Percentiles rank a stretch among this genome's conserved stretches.
These are phyloP conservation scores for Hypericum perforatum DNA, from an alignment of 345 rosid genomes.

Conservation along the genomic window DNA sequence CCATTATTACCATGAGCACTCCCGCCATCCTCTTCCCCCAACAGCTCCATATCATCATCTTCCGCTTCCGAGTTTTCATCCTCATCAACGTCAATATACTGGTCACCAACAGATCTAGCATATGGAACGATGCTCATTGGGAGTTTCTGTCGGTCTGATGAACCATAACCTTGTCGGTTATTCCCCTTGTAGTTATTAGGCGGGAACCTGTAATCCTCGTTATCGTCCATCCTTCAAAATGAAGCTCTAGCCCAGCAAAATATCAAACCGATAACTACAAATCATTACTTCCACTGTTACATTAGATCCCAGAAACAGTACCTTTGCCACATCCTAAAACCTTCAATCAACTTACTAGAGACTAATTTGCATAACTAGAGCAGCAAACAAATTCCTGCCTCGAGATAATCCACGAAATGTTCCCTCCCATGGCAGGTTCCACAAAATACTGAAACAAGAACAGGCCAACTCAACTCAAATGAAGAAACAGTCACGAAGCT, in stretches of 20 bases:
- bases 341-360: not conserved
- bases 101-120: slow-evolving; percentile 23
- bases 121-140: slow-evolving; percentile 30
- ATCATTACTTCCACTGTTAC: too few species aligned
- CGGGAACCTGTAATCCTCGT: slow-evolving; percentile 64
- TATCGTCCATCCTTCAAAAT: slow-evolving; percentile 52
- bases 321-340: not conserved
- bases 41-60: slow-evolving; percentile 15
- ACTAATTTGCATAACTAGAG: not conserved
- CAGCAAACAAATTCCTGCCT: not conserved
- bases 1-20: slow-evolving; percentile 30
- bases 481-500: too few species aligned
- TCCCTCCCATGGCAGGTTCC: too few species aligned
- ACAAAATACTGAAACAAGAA: too few species aligned
- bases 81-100: slow-evolving; percentile 32
- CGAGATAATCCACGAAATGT: not conserved
- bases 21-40: slow-evolving; percentile 34
- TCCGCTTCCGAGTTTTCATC: slow-evolving; percentile 24
- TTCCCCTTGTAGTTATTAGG: slow-evolving; percentile 36
- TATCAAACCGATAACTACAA: not conserved
- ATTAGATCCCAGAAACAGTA: too few species aligned
- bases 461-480: too few species aligned
- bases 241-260: not conserved
- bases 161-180: slow-evolving; percentile 34
- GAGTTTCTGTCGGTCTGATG: slow-evolving; percentile 48